Conservation (phyloP, 2,329 filamentous ascomycete species). For the Diaporthe ilicicola region DNA sequence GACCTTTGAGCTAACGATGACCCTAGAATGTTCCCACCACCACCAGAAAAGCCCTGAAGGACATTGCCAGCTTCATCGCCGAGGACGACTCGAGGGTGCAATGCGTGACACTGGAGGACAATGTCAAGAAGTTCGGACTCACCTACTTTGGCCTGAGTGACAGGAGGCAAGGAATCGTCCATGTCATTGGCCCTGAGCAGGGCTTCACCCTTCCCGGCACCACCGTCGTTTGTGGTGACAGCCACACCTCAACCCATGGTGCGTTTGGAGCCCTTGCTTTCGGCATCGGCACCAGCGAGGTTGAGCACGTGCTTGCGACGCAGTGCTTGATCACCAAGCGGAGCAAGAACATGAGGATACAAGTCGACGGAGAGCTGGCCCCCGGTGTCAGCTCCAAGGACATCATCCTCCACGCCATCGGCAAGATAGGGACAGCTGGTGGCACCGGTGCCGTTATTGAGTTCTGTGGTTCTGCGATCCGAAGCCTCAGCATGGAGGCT, state of each 20-base stretch:
- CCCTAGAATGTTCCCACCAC: slow-evolving; percentile 89
- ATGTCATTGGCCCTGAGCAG: slow-evolving; percentile 98
- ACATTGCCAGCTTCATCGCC: slow-evolving; percentile 91
- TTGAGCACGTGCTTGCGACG: slow-evolving; percentile 97
- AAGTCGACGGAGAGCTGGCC: slow-evolving; percentile 89
- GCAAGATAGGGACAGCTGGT: slow-evolving; percentile 92
- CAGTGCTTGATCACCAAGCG: slow-evolving; percentile 94
- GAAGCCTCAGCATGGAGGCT: slow-evolving; percentile 90
- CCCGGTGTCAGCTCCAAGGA: slow-evolving; percentile 97
- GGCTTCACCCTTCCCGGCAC: slow-evolving; percentile 98
- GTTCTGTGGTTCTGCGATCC: slow-evolving; percentile 95
- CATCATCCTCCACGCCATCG: slow-evolving; percentile 91
- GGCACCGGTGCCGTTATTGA: slow-evolving; percentile 96
- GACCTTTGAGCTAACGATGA: slow-evolving; percentile 33
- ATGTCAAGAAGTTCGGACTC: slow-evolving; percentile 94
- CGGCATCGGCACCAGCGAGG: slow-evolving; percentile 97
- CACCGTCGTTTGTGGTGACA: slow-evolving; percentile 97
- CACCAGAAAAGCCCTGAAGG: slow-evolving; percentile 91
- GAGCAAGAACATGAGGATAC: slow-evolving; percentile 98
- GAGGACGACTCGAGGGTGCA: slow-evolving; percentile 93
- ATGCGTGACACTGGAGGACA: slow-evolving; percentile 95
- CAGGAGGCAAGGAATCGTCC: slow-evolving; percentile 97
- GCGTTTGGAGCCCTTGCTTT: slow-evolving; percentile 95
- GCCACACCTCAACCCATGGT: slow-evolving; percentile 96
- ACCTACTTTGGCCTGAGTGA: slow-evolving; percentile 98